Evolutionary conservation across 2,329 filamentous ascomycete genomes (phyloP).

Genomic region (Cladophialophora carrionii): DNA sequence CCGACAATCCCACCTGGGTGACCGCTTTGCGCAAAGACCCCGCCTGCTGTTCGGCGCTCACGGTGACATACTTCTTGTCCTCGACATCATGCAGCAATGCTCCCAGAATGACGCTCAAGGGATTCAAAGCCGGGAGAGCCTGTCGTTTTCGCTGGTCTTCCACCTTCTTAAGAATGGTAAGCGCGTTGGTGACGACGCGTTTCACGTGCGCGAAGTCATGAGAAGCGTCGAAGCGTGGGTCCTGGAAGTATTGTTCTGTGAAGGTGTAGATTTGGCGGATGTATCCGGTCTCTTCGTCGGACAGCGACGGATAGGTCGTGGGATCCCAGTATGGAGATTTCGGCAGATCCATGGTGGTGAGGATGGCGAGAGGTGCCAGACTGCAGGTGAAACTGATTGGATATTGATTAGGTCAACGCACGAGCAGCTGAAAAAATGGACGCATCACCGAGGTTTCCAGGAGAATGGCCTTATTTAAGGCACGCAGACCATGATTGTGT

Average conservation of each 20-base stretch:
- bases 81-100: constrained; percentile 41
- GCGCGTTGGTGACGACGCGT: constrained; percentile 75
- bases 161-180: constrained; percentile 63
- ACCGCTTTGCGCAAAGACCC: constrained; percentile 29
- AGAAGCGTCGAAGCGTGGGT: constrained; percentile 65
- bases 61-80: constrained; percentile 39
- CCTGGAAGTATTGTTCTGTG: constrained; percentile 36
- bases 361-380: not conserved
- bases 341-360: constrained; percentile 18
- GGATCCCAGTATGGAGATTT: constrained; percentile 30
- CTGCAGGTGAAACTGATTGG: not conserved
- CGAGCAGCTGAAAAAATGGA: not conserved
- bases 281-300: constrained; percentile 30
- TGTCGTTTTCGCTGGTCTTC: constrained; percentile 34
- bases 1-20: constrained; percentile 30
- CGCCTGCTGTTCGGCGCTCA: constrained; percentile 16
- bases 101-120: constrained; percentile 37
- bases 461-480: not conserved
- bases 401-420: not conserved
- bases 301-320: constrained; percentile 32
- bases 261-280: constrained; percentile 34
- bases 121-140: constrained; percentile 29
- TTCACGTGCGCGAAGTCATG: constrained; percentile 86
- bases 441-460: not conserved
- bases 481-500: not conserved